These are phyloP conservation scores for Aquilaria yunnanensis DNA, from an alignment of 345 rosid species.

Conservation along the genomic window DNA sequence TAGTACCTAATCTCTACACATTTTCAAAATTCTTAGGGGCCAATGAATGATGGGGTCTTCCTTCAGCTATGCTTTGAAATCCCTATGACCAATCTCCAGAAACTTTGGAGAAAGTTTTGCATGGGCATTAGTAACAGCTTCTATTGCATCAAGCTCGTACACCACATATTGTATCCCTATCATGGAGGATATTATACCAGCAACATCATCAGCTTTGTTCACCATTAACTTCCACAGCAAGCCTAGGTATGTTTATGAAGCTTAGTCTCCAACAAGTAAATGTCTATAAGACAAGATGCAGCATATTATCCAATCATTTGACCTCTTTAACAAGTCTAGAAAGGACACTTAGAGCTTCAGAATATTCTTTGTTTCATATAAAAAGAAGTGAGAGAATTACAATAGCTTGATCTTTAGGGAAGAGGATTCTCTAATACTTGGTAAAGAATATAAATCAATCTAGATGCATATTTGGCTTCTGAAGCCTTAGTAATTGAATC, in stretches of 20 bases:
- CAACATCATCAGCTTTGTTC: slow-evolving; percentile 67
- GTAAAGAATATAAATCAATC: slow-evolving; percentile 46
- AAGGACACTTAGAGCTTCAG: slow-evolving; percentile 49
- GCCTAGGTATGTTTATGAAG: slow-evolving; percentile 23
- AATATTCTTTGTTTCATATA: slow-evolving; percentile 55
- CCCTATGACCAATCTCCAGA: slow-evolving; percentile 44
- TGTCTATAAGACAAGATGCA: slow-evolving; percentile 63
- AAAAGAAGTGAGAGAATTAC: slow-evolving; percentile 51
- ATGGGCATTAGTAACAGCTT: slow-evolving; percentile 50
- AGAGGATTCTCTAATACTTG: slow-evolving; percentile 52
- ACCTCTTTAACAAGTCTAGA: slow-evolving; percentile 57
- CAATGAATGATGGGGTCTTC: slow-evolving; percentile 69
- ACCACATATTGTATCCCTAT: slow-evolving; percentile 59
- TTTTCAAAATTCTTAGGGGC: slow-evolving; percentile 24
- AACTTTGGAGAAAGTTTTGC: slow-evolving; percentile 50
- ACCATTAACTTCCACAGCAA: slow-evolving; percentile 70
- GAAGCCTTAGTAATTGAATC: slow-evolving; percentile 48
- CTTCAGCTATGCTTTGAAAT: slow-evolving; percentile 54
- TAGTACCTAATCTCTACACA: no score
- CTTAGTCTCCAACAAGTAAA: slow-evolving; percentile 60
- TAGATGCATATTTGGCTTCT: slow-evolving; percentile 45
- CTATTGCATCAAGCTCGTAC: slow-evolving; percentile 64
- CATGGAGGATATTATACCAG: slow-evolving; percentile 59
- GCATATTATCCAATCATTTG: slow-evolving; percentile 66
- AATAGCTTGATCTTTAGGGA: slow-evolving; percentile 60